Base-by-base conservation (phyloP, 2,329 filamentous ascomycete genomes). In the Sclerotinia spermophila region DNA sequence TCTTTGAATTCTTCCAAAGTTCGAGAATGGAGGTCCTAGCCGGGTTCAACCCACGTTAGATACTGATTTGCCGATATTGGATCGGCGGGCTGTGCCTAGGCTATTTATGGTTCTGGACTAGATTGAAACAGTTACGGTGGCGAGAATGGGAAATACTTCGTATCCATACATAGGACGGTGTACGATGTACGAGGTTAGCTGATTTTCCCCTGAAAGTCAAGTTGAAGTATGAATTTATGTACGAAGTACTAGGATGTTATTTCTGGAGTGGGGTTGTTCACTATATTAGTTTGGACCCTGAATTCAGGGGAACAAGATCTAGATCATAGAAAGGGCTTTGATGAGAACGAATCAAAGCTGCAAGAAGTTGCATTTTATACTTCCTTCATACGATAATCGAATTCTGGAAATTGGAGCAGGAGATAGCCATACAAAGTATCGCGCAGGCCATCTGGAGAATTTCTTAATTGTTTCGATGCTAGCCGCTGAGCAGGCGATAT, bases 101-200 rank as follows among this genome's bases (percentile, higher is more conserved):
- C 58, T 61, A 40, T 66, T 53, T 30, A 11, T 66, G 62, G 62
- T 42, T 53, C 62, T 11, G 2, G 33, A 40, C 51, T 30, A 33
- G 33, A 24, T 40, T 62, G 55, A 68, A 68, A 62, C 55, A 61
- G 55, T 68, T 40, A 61, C 15, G 48, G 53, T 68, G 55, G 55
- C 53, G 13, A 42, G 11, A 58, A 19, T 58, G 30, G n/a, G n/a
- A n/a, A n/a, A n/a, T n/a, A n/a, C n/a, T n/a, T n/a, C n/a, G n/a
- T n/a, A n/a, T n/a, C n/a, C n/a, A n/a, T n/a, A n/a, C n/a, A n/a
- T n/a, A n/a, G n/a, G n/a, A n/a, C n/a, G n/a, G n/a, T n/a, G n/a
- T n/a, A n/a, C n/a, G n/a, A n/a, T n/a, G n/a, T n/a, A n/a, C n/a
- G n/a, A n/a, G n/a, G n/a, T n/a, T n/a, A n/a, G n/a, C n/a, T n/a